Percentiles rank a stretch among this genome's conserved stretches.
Conservation (phyloP, 352 stramenopile species). For the Phytophthora megakarya region DNA sequence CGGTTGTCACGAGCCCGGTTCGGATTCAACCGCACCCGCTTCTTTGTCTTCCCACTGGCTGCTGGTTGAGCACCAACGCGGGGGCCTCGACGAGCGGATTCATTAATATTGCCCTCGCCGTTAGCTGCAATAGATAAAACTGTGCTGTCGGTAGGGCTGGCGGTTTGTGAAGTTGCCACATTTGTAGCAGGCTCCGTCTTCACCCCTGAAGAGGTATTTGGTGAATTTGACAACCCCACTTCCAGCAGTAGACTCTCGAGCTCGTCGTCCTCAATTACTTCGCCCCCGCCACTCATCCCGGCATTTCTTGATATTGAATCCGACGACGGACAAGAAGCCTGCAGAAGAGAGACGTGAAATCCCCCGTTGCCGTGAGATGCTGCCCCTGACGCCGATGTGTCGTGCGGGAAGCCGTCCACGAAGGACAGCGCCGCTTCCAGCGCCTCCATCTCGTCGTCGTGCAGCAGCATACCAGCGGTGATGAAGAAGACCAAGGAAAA, state of each 20-base stretch:
- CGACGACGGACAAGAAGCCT: not conserved
- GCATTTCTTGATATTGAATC: not conserved
- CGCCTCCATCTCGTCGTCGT: constrained; percentile 43
- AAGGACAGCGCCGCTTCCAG: constrained; percentile 47
- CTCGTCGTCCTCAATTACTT: constrained; percentile 32
- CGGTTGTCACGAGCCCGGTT: constrained; percentile 47
- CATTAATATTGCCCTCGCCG: not conserved
- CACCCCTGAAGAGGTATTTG: not conserved
- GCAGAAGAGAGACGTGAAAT: not conserved
- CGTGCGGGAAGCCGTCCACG: constrained; percentile 35
- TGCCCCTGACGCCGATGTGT: not conserved
- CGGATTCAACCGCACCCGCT: constrained; percentile 36
- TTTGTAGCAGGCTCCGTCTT: constrained; percentile 11
- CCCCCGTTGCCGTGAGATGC: not conserved
- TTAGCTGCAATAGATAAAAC: not conserved
- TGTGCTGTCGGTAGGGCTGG: not conserved
- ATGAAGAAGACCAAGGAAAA: not conserved
- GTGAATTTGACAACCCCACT: constrained; percentile 27
- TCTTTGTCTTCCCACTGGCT: constrained; percentile 29
- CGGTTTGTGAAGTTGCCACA: not conserved
- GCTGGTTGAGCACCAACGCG: not conserved
- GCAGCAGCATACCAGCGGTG: constrained; percentile 27
- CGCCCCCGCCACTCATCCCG: constrained; percentile 18
- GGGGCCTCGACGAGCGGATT: not conserved
- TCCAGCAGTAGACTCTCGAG: constrained; percentile 37